Conservation (phyloP, 768 basidiomycete species). For the Boletus speciosus region DNA sequence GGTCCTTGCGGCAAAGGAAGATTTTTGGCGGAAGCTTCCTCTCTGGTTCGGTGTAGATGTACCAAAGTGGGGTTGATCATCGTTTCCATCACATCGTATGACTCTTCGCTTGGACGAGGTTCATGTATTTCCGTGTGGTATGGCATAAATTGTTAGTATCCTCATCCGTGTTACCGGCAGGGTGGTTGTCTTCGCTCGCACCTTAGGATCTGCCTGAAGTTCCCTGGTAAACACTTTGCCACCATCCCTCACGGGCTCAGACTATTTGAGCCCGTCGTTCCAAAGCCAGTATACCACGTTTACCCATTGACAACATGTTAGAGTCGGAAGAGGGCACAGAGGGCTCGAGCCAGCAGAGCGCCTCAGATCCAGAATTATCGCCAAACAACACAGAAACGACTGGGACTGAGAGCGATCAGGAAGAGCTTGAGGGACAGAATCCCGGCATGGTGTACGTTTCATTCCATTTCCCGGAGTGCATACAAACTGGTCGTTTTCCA, state of each 20-base stretch:
- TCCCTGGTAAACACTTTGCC: not conserved
- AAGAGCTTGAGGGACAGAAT: constrained; percentile 8
- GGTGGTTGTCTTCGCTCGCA: not conserved
- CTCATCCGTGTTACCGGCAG: not conserved
- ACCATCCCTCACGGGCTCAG: not conserved
- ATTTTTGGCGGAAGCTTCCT: constrained; percentile 64
- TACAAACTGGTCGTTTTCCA: constrained; percentile 7
- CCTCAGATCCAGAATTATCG: not conserved
- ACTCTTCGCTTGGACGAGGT: not conserved
- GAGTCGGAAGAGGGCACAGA: not conserved
- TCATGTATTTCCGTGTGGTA: constrained; percentile 15
- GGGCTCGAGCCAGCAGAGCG: not conserved
- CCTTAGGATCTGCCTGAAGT: not conserved
- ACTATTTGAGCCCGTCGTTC: not conserved
- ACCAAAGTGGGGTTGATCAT: constrained; percentile 33
- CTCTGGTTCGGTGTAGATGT: constrained; percentile 61
- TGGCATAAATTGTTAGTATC: not conserved
- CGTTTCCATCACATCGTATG: not conserved
- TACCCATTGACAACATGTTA: not conserved
- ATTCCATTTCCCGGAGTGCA: not conserved
- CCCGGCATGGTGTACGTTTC: constrained; percentile 5
- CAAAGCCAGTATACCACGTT: not conserved
- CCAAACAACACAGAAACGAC: not conserved
- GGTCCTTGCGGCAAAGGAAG: constrained; percentile 56
- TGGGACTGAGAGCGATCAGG: constrained; percentile 8